A percentile compares a stretch with the other conserved stretches of the same genome.
phyloP scores from a whole-genome alignment of 257 asterid species.

The Solanum bulbocastanum region DNA sequence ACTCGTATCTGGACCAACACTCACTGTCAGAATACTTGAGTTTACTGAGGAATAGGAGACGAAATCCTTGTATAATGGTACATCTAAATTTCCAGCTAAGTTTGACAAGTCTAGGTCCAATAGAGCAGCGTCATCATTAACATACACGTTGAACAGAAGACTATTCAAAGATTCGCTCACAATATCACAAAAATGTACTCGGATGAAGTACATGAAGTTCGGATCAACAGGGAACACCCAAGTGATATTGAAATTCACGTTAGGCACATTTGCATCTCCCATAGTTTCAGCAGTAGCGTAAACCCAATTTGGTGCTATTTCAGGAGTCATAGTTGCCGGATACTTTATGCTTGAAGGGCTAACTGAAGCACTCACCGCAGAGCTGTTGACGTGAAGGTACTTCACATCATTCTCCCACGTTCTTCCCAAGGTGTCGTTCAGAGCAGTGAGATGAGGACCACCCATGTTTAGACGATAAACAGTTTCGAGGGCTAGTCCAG shows the following conservation, averaged over 20 bases:
- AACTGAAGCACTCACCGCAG: conserved; percentile 25
- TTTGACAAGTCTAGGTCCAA: conserved; percentile 23
- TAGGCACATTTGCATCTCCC: conserved; percentile 30
- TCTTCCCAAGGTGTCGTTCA: conserved; percentile 34
- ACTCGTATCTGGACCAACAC: conserved; percentile 30
- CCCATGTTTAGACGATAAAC: conserved; percentile 44
- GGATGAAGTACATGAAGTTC: conserved; percentile 21
- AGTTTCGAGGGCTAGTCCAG: conserved; percentile 22
- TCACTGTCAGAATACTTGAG: conserved; percentile 21
- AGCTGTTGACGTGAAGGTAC: conserved; percentile 34
- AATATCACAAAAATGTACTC: conserved; percentile 38
- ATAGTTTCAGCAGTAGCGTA: conserved; percentile 38
- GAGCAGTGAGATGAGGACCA: conserved; percentile 32
- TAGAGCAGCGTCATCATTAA: conserved; percentile 20
- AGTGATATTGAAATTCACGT: conserved; percentile 34
- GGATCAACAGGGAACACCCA: conserved; percentile 40
- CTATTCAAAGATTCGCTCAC: conserved; percentile 21
- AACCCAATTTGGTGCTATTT: conserved; percentile 36
- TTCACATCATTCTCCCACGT: conserved; percentile 37
- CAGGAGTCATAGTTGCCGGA: conserved; percentile 13
- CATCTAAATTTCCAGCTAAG: conserved; percentile 22
- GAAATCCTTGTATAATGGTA: conserved; percentile 30
- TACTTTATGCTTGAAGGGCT: conserved; percentile 19
- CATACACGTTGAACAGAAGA: conserved; percentile 27
- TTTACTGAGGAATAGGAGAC: conserved; percentile 18